Base-by-base conservation (phyloP, 805 yeast genomes). In the Ogataea methanolica region DNA sequence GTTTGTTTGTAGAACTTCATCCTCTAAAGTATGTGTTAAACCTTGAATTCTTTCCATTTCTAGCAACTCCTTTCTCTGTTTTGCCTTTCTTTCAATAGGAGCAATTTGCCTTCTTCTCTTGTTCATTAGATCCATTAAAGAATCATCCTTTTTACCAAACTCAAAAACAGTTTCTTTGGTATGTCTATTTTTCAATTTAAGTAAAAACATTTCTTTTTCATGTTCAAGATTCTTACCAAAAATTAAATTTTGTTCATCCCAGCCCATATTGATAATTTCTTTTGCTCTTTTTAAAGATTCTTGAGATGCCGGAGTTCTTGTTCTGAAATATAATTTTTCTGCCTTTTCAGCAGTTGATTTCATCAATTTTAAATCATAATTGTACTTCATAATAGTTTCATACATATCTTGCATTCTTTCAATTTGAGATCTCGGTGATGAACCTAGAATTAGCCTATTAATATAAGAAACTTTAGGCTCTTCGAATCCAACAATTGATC, bases 81-180 rank as follows among this genome's bases (percentile, higher is more conserved):
- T 73, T 0, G 95, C 90, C 56, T 83, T 78, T 56, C 82, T 74
- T 65, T 91, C 96, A 44, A 91, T 80, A 11, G 57, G 66, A 0
- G 96, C 96, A 47, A 92, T 75, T 63, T 91, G 97, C 50, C 75
- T 76, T 64, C 99, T 76, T 72, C 98, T 75, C 50, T 82, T 80
- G 53, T 82, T 76, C 99, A 94, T 94, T 61, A 94, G 74, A 45
- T 83, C 84, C 36, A 87, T 84, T 61, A 89, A 73, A 43, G 82
- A 78, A 53, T 84, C 84, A 54, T 83, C 88, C 43, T 74, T 76
- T 59, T 83, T 80, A 51, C 82, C 79, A 66, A 90, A 85, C 66
- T 94, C 99, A 63, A 94, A 94, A 4, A 94, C 97, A 0, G 99
- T 94, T 63, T 94, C 98, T 58, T 88, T 85, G 43, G 80, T 72